Percentiles rank a stretch among this genome's conserved stretches.
phyloP scores from a whole-genome alignment of 352 stramenopile species.

The Elongisporangium senticosum region DNA sequence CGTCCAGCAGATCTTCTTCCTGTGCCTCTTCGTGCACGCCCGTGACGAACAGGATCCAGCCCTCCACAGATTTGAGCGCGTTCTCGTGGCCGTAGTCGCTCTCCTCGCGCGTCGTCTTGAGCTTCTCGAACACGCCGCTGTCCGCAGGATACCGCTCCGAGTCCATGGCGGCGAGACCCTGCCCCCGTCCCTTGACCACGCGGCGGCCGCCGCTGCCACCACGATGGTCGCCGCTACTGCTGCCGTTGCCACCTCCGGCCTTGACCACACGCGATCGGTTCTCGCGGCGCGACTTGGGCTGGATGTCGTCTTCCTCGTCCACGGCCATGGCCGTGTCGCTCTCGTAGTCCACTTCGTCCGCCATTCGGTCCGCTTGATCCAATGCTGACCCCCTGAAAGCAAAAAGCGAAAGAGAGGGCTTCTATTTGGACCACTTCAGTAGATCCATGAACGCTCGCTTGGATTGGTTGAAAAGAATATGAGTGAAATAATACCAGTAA shows the following conservation, averaged over 20 bases:
- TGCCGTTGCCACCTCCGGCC: neutral
- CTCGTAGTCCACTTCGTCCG: slow-evolving; percentile 85
- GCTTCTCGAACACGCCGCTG: slow-evolving; percentile 79
- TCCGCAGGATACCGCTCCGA: slow-evolving; percentile 59
- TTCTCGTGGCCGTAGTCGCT: slow-evolving; percentile 31
- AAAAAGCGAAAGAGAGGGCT: neutral
- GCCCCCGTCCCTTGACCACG: slow-evolving; percentile 69
- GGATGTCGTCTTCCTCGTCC: slow-evolving; percentile 60
- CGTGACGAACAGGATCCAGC: slow-evolving; percentile 96
- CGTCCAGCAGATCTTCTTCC: slow-evolving; percentile 95
- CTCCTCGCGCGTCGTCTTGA: slow-evolving; percentile 16
- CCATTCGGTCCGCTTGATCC: slow-evolving; percentile 28
- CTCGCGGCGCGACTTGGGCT: neutral
- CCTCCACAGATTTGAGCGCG: slow-evolving; percentile 88
- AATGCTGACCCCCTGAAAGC: too few species aligned
- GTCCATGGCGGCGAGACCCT: slow-evolving; percentile 65
- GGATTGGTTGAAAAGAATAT: slow-evolving; percentile 1
- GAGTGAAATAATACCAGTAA: slow-evolving; percentile 8
- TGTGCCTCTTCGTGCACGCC: slow-evolving; percentile 95
- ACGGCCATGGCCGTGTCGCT: slow-evolving; percentile 82
- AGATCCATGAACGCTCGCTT: neutral
- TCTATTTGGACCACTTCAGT: neutral
- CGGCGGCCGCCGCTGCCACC: slow-evolving; percentile 12
- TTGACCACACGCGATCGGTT: neutral
- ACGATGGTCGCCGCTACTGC: too few species aligned